These are phyloP conservation scores for Gynochthodes officinalis DNA, from an alignment of 257 asterid species.

Conservation along the genomic window DNA sequence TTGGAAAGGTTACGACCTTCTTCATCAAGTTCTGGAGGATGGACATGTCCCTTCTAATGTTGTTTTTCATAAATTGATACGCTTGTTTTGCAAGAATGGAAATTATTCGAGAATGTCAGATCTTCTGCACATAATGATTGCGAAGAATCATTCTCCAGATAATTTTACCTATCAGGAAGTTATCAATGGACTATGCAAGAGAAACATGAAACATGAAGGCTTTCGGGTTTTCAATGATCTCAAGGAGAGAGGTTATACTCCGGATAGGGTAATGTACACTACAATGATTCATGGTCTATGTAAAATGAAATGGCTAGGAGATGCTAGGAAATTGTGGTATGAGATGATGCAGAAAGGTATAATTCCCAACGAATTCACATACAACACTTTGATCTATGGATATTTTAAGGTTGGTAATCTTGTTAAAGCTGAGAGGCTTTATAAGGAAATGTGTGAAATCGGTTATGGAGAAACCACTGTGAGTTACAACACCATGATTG, in stretches of 20 bases:
- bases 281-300: slow-evolving; percentile 63
- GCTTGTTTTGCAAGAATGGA: slow-evolving; percentile 40
- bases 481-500: slow-evolving; percentile 56
- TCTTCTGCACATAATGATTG: slow-evolving; percentile 65
- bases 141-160: slow-evolving; percentile 46
- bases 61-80: slow-evolving; percentile 44
- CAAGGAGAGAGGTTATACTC: slow-evolving; percentile 67
- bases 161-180: slow-evolving; percentile 59
- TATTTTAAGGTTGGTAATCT: slow-evolving; percentile 41
- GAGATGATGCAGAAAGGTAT: slow-evolving; percentile 64
- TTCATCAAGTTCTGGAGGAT: slow-evolving; percentile 48
- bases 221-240: slow-evolving; percentile 56
- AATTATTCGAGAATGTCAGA: slow-evolving; percentile 50
- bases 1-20: slow-evolving; percentile 50
- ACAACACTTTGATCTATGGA: slow-evolving; percentile 52
- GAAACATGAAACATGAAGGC: slow-evolving; percentile 45
- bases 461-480: slow-evolving; percentile 47
- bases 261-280: slow-evolving; percentile 64
- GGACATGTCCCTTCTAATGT: slow-evolving; percentile 45
- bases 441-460: slow-evolving; percentile 49
- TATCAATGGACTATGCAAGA: slow-evolving; percentile 49
- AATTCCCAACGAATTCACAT: slow-evolving; percentile 49
- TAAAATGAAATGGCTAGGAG: slow-evolving; percentile 42
- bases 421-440: slow-evolving; percentile 60
- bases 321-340: slow-evolving; percentile 60